phyloP scores from a whole-genome alignment of 2,329 filamentous ascomycete species.

The Calycina marina region DNA sequence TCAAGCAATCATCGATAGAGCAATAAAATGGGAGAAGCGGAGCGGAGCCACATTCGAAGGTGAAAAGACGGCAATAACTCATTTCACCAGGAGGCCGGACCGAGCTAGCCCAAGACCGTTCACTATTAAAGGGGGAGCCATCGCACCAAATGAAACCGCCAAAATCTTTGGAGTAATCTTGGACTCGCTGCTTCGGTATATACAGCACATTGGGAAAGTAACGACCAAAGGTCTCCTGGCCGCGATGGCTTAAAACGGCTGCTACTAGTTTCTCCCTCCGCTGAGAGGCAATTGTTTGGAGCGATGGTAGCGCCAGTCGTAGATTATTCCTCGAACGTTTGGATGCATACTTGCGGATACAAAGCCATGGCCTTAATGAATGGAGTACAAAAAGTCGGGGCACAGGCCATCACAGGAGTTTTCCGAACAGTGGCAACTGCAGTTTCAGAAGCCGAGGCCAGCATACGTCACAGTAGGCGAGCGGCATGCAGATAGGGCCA shows the following conservation, averaged over 20 bases:
- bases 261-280: slow-evolving; percentile 8
- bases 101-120: no score
- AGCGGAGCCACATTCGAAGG: slow-evolving; percentile 18
- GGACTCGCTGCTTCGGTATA: slow-evolving; percentile 16
- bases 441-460: slow-evolving; percentile 16
- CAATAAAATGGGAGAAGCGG: slow-evolving; percentile 14
- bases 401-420: slow-evolving; percentile 14
- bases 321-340: slow-evolving; percentile 18
- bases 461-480: slow-evolving; percentile 11
- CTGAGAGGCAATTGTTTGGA: slow-evolving; percentile 14
- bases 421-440: slow-evolving; percentile 17
- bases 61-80: slow-evolving; percentile 17
- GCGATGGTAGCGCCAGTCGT: slow-evolving; percentile 14
- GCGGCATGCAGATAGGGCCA: slow-evolving; percentile 11
- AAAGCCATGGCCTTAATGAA: slow-evolving; percentile 6
- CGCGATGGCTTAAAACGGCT: slow-evolving; percentile 11
- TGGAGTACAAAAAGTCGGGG: slow-evolving; percentile 16
- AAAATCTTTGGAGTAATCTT: slow-evolving; percentile 15
- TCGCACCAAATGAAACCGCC: slow-evolving; percentile 3
- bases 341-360: slow-evolving; percentile 13
- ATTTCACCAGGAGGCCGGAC: slow-evolving; percentile 8
- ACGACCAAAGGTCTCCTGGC: slow-evolving; percentile 14
- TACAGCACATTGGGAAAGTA: slow-evolving; percentile 15
- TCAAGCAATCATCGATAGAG: slow-evolving; percentile 14
- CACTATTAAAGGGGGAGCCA: slow-evolving; percentile 4